Conservation (phyloP, 495 filamentous ascomycete species). For the Darksidea phi region DNA sequence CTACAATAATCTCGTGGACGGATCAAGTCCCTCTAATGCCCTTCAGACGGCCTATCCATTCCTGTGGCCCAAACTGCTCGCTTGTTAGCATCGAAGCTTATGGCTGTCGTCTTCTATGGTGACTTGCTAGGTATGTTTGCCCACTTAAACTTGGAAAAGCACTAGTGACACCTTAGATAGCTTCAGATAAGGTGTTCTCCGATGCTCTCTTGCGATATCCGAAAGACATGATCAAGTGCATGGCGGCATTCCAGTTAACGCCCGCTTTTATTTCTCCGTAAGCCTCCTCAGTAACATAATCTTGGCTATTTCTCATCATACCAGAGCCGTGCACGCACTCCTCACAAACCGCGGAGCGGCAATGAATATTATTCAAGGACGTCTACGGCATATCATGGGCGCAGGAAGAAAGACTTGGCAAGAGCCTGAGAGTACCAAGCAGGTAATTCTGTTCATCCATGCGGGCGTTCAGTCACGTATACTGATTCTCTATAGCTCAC, state of each 20-base stretch:
- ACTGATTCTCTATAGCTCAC: constrained; percentile 1
- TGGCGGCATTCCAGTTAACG: constrained; percentile 4
- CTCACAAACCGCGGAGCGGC: background rate
- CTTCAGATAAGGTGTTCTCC: background rate
- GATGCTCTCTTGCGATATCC: constrained; percentile 1
- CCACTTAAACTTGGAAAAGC: background rate
- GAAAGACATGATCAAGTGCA: constrained; percentile 7
- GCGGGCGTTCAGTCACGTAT: background rate
- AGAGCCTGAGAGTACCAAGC: background rate
- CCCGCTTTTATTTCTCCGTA: constrained; percentile 7
- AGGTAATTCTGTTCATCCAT: background rate
- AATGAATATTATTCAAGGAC: background rate
- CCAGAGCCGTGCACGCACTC: background rate
- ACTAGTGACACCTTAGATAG: background rate
- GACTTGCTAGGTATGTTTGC: background rate
- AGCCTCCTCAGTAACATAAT: background rate
- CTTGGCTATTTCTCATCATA: background rate
- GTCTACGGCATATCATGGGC: background rate
- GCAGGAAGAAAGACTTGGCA: background rate
- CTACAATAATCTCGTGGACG: too few relatives aligned
- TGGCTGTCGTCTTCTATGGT: constrained; percentile 5
- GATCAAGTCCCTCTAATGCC: background rate
- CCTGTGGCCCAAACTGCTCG: constrained; percentile 3
- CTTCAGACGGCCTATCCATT: background rate
- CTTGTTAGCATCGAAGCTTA: background rate